phyloP scores from a whole-genome alignment of 495 filamentous ascomycete species.

The Lindgomyces ingoldianus region DNA sequence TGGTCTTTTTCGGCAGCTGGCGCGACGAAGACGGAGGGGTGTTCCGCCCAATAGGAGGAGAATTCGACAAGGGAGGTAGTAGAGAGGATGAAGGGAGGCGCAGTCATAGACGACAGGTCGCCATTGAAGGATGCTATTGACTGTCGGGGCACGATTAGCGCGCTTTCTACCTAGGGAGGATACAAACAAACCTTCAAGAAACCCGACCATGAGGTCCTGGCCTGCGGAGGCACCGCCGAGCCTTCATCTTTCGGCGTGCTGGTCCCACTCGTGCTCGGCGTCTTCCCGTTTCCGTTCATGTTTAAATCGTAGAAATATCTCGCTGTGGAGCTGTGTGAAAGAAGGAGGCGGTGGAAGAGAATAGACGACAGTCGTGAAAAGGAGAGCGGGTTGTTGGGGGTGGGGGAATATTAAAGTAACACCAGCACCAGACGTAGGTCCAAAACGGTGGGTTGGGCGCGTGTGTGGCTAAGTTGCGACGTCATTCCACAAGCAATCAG shows the following conservation, averaged over 20 bases:
- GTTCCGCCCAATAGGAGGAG: slow-evolving; percentile 95
- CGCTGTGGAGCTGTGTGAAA: too few relatives aligned
- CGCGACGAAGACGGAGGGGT: slow-evolving; percentile 83
- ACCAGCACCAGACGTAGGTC: background rate
- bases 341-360: background rate
- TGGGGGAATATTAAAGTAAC: background rate
- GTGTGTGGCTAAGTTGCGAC: slow-evolving; percentile 1
- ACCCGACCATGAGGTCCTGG: slow-evolving; percentile 44
- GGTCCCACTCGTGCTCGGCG: background rate
- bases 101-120: slow-evolving; percentile 89
- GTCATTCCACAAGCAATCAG: background rate
- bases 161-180: background rate
- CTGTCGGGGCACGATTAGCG: slow-evolving; percentile 30
- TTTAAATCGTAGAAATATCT: background rate
- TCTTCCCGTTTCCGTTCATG: slow-evolving; percentile 19
- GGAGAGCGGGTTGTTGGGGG: background rate
- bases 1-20: slow-evolving; percentile 79
- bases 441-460: background rate
- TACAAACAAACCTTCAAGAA: slow-evolving; percentile 43
- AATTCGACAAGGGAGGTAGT: slow-evolving; percentile 91
- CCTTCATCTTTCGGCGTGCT: slow-evolving; percentile 29
- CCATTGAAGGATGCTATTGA: slow-evolving; percentile 96
- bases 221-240: slow-evolving; percentile 42
- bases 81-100: slow-evolving; percentile 93
- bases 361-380: background rate